A percentile compares a stretch with the other conserved stretches of the same genome.
phyloP scores from a whole-genome alignment of 345 rosid genomes.

The Populus davidiana region DNA sequence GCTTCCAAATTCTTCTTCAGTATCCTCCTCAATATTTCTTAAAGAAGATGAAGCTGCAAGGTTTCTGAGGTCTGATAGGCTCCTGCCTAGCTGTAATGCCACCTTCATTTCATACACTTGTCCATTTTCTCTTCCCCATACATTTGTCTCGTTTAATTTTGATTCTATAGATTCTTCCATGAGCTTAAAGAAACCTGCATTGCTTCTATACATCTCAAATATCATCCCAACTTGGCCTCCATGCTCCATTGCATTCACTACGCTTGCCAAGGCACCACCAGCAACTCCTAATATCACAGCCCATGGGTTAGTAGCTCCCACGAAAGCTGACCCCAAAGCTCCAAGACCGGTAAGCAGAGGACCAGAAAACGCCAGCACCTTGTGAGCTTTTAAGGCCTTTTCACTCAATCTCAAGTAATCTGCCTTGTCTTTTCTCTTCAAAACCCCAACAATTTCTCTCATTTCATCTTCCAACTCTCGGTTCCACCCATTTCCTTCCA shows the following conservation, averaged over 20 bases:
- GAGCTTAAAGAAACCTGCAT: constrained; percentile 45
- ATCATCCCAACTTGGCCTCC: constrained; percentile 58
- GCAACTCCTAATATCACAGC: constrained; percentile 31
- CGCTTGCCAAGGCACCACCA: constrained; percentile 40
- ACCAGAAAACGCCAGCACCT: constrained; percentile 40
- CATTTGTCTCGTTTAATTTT: constrained; percentile 29
- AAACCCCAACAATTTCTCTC: neutral
- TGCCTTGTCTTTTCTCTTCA: constrained; percentile 41
- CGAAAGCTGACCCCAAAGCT: constrained; percentile 38
- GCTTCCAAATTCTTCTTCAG: constrained; percentile 46
- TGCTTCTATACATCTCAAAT: constrained; percentile 50
- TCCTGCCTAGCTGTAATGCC: constrained; percentile 49
- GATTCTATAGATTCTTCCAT: constrained; percentile 45
- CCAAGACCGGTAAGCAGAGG: constrained; percentile 46
- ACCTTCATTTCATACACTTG: constrained; percentile 34
- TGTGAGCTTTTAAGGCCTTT: constrained; percentile 39
- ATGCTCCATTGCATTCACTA: constrained; percentile 43
- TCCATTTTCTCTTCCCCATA: constrained; percentile 43
- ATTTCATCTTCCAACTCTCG: too few species aligned
- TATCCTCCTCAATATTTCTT: constrained; percentile 2
- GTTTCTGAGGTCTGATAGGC: constrained; percentile 38
- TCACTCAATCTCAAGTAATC: constrained; percentile 43
- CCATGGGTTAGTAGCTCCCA: constrained; percentile 21
- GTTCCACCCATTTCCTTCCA: too few species aligned
- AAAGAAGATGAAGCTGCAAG: constrained; percentile 24